phyloP scores from a whole-genome alignment of 345 rosid species.

The Iberis pinnata region DNA sequence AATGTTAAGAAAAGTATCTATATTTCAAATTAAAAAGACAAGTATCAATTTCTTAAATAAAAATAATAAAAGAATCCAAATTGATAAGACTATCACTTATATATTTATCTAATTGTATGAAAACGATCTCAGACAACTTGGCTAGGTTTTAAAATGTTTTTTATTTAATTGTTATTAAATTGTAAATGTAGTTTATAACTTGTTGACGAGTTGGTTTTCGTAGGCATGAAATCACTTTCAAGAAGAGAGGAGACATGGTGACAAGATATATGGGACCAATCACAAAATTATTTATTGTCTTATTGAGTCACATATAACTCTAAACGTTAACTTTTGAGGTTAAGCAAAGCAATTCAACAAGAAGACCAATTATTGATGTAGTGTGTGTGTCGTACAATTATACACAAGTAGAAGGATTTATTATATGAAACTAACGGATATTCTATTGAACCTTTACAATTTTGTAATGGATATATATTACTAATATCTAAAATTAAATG shows the following conservation, averaged over 20 bases:
- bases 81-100: too few species aligned
- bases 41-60: too few species aligned
- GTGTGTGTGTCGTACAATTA: constrained; percentile 8
- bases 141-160: constrained; percentile 8
- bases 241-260: constrained; percentile 4
- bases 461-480: constrained; percentile 13
- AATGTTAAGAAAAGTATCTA: too few species aligned
- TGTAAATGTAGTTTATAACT: too few species aligned
- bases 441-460: neutral
- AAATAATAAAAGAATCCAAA: too few species aligned
- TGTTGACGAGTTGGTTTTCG: neutral
- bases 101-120: constrained; percentile 5
- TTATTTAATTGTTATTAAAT: too few species aligned
- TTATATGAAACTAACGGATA: constrained; percentile 10
- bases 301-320: neutral
- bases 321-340: neutral
- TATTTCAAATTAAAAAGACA: too few species aligned
- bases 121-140: constrained; percentile 18
- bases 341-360: neutral
- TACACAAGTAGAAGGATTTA: constrained; percentile 13
- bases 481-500: neutral
- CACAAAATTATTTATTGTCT: neutral
- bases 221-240: constrained; percentile 15
- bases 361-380: constrained; percentile 1
- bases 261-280: constrained; percentile 7